Percentiles rank a stretch among this genome's conserved stretches.
Conservation (phyloP, 768 basidiomycete species). For the Tremella mesenterica region DNA sequence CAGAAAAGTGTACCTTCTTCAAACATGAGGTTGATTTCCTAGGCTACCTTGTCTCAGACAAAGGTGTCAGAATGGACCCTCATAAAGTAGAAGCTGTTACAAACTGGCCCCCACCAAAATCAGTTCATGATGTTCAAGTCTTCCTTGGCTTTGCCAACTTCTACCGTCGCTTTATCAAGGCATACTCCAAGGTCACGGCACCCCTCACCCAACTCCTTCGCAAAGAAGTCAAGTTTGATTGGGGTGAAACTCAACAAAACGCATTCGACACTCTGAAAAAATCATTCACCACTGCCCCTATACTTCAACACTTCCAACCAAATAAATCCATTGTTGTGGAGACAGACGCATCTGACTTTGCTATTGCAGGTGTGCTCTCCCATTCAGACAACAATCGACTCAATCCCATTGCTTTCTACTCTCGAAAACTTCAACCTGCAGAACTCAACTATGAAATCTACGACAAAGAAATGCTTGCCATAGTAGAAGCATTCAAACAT, state of each 20-base stretch:
- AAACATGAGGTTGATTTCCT: background rate
- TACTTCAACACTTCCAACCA: slow-evolving; percentile 11
- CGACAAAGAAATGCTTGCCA: slow-evolving; percentile 52
- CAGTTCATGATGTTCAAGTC: slow-evolving; percentile 13
- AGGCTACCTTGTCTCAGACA: slow-evolving; percentile 6
- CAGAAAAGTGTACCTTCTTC: slow-evolving; percentile 6
- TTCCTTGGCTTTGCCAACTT: slow-evolving; percentile 33
- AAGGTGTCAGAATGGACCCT: slow-evolving; percentile 7
- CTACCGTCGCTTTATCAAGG: slow-evolving; percentile 28
- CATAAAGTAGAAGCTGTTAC: slow-evolving; percentile 6
- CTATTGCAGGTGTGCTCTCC: slow-evolving; percentile 35
- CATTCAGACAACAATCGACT: slow-evolving; percentile 12
- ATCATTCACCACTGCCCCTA: no score
- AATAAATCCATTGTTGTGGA: slow-evolving; percentile 8
- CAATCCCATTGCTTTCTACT: slow-evolving; percentile 7
- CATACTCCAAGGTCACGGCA: no score
- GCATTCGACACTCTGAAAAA: slow-evolving; percentile 11
- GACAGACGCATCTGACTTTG: slow-evolving; percentile 38
- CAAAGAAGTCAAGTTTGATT: slow-evolving; percentile 4
- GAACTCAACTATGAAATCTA: slow-evolving; percentile 52
- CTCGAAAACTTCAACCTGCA: slow-evolving; percentile 18
- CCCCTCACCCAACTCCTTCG: no score
- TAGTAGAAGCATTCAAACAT: slow-evolving; percentile 40
- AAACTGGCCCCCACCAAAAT: slow-evolving; percentile 17
- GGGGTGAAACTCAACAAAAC: background rate